Evolutionary conservation across 805 yeast species (phyloP).

Genomic region (Phaffomyces opuntiae): DNA sequence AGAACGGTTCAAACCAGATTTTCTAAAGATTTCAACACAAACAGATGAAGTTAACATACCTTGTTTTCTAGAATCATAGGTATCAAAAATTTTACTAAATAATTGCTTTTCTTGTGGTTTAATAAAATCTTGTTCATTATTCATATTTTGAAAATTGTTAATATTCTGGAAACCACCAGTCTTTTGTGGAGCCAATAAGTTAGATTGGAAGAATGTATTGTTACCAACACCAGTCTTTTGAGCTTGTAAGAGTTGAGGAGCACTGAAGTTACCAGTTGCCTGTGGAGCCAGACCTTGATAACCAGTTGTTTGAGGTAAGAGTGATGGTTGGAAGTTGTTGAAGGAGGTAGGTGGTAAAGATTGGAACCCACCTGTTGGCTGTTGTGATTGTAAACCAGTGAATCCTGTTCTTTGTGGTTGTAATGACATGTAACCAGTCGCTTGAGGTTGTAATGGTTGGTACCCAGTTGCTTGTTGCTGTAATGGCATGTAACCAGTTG

Average conservation of each 20-base stretch:
- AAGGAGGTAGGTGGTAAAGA: conserved; percentile 21
- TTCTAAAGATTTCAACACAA: conserved; percentile 82
- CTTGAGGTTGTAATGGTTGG: conserved; percentile 26
- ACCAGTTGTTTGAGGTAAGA: conserved; percentile 34
- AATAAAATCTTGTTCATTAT: conserved; percentile 51
- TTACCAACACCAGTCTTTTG: conserved; percentile 58
- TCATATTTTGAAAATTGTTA: conserved; percentile 23
- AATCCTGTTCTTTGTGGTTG: conserved; percentile 28
- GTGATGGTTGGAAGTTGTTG: conserved; percentile 38
- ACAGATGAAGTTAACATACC: conserved; percentile 76
- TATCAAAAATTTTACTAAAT: conserved; percentile 80
- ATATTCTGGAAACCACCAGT: conserved; percentile 26
- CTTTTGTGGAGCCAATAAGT: conserved; percentile 24
- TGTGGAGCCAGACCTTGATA: conserved; percentile 23
- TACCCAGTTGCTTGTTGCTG: conserved; percentile 24
- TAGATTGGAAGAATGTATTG: conserved; percentile 31
- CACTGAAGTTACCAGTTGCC: conserved; percentile 23
- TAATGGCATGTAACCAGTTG: conserved; percentile 27
- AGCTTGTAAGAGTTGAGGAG: conserved; percentile 40
- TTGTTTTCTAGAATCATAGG: conserved; percentile 66
- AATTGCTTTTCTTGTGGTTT: conserved; percentile 81
- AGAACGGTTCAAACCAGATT: conserved; percentile 79
- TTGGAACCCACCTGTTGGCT: conserved; percentile 17
- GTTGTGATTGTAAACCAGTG: conserved; percentile 4
- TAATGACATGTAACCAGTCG: conserved; percentile 23